A percentile compares a stretch with the other conserved stretches of the same genome.
These are phyloP conservation scores for Triticum monococcum DNA, from an alignment of 176 grass and related monocot species.

Conservation along the genomic window DNA sequence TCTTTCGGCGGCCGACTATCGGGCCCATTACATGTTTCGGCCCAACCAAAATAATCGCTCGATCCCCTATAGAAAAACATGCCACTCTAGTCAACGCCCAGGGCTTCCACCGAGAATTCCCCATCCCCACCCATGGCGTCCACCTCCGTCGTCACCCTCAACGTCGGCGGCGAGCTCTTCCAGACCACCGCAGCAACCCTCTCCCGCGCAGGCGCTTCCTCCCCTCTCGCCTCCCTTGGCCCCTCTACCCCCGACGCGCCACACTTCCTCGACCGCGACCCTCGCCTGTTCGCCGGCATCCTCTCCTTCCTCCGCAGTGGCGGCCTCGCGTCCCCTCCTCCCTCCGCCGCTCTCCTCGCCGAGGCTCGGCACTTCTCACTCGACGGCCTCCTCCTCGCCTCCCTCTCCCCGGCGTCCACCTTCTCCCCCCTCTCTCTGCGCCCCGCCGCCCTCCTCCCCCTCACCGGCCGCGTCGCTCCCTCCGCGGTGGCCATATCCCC, in stretches of 20 bases:
- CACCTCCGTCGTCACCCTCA: constrained; percentile 56
- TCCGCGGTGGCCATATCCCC: constrained; percentile 40
- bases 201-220: constrained; percentile 56
- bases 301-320: constrained; percentile 69
- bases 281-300: constrained; percentile 35
- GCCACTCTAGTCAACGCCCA: background rate
- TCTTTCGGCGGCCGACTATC: too few species aligned
- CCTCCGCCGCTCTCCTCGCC: constrained; percentile 41
- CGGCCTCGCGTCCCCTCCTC: constrained; percentile 23
- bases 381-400: constrained; percentile 36
- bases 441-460: background rate
- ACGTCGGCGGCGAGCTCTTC: constrained; percentile 83
- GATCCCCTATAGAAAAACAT: background rate
- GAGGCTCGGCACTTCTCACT: constrained; percentile 42
- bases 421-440: background rate
- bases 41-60: too few species aligned
- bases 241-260: constrained; percentile 26
- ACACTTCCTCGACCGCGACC: constrained; percentile 76
- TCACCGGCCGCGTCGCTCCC: background rate
- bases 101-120: background rate
- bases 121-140: constrained; percentile 29
- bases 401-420: constrained; percentile 1
- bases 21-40: too few species aligned
- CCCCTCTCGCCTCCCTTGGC: constrained; percentile 47
- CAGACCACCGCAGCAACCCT: constrained; percentile 68